Conservation (phyloP, 2,329 filamentous ascomycete genomes). For the Epicoccum nigrum region DNA sequence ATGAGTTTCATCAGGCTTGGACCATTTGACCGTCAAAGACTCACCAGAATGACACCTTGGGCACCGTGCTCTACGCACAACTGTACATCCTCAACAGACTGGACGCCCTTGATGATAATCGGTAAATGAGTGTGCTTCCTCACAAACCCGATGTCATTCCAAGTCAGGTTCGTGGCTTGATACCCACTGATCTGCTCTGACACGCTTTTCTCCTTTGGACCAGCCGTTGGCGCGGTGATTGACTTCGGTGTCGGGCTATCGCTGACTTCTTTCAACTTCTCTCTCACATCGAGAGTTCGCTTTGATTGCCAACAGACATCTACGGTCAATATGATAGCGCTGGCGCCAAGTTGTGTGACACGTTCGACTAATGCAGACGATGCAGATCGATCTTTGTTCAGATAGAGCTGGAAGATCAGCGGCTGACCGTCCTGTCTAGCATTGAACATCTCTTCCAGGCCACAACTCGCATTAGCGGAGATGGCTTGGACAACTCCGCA, state of each 20-base stretch:
- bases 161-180: constrained; percentile 6
- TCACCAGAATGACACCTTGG: constrained; percentile 6
- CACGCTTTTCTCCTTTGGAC: not conserved
- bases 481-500: constrained; percentile 2
- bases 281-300: constrained; percentile 7
- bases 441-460: constrained; percentile 8
- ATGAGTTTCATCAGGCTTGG: too few relatives aligned
- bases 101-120: constrained; percentile 6
- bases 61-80: constrained; percentile 2
- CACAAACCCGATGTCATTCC: constrained; percentile 3
- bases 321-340: constrained; percentile 7
- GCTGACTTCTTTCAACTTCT: not conserved
- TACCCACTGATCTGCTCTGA: constrained; percentile 9
- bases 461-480: constrained; percentile 6
- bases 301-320: constrained; percentile 11
- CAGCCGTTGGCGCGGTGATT: not conserved
- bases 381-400: constrained; percentile 6
- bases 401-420: constrained; percentile 7
- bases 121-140: constrained; percentile 6
- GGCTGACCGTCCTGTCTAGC: constrained; percentile 2
- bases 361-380: constrained; percentile 5
- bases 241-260: not conserved
- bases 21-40: too few relatives aligned
- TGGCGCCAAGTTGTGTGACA: constrained; percentile 6
- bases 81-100: constrained; percentile 6